Percentiles rank a stretch among this genome's conserved stretches.
phyloP scores from a whole-genome alignment of 331 rosid species.

The Quercus tomentella region DNA sequence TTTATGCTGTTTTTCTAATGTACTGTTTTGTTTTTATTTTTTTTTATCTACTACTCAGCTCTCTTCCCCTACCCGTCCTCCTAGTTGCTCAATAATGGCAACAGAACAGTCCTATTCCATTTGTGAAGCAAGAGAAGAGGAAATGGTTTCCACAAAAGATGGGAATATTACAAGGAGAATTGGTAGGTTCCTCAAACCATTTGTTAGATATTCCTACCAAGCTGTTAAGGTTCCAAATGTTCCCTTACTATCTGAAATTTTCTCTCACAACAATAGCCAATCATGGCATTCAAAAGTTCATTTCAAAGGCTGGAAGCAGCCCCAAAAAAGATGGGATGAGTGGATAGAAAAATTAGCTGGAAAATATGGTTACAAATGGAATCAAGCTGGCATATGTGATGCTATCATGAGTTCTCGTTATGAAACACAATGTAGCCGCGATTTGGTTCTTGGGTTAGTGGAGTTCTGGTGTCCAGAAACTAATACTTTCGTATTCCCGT shows the following conservation, averaged over 20 bases:
- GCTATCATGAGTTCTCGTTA: slow-evolving; percentile 38
- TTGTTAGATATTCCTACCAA: not conserved
- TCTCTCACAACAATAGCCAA: not conserved
- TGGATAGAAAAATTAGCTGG: slow-evolving; percentile 10
- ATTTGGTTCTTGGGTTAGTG: slow-evolving; percentile 25
- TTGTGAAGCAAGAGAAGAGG: slow-evolving; percentile 14
- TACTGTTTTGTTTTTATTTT: too few relatives aligned
- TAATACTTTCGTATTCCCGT: slow-evolving; percentile 44
- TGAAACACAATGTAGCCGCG: not conserved
- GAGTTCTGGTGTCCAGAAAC: slow-evolving; percentile 38
- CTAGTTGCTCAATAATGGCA: slow-evolving; percentile 2
- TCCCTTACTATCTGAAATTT: not conserved
- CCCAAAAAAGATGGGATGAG: slow-evolving; percentile 5
- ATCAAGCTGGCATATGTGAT: slow-evolving; percentile 28
- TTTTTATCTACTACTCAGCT: not conserved
- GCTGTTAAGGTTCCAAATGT: not conserved
- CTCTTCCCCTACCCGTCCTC: not conserved
- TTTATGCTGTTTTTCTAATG: not conserved
- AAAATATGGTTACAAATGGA: slow-evolving; percentile 19
- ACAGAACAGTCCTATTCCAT: not conserved
- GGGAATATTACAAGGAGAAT: not conserved
- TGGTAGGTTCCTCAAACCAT: slow-evolving; percentile 22
- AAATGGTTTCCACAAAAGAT: slow-evolving; percentile 11
- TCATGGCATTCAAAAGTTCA: not conserved
- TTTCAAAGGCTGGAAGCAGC: slow-evolving; percentile 26